Conservation (phyloP, 495 filamentous ascomycete species). For the Umbilicaria muhlenbergii region DNA sequence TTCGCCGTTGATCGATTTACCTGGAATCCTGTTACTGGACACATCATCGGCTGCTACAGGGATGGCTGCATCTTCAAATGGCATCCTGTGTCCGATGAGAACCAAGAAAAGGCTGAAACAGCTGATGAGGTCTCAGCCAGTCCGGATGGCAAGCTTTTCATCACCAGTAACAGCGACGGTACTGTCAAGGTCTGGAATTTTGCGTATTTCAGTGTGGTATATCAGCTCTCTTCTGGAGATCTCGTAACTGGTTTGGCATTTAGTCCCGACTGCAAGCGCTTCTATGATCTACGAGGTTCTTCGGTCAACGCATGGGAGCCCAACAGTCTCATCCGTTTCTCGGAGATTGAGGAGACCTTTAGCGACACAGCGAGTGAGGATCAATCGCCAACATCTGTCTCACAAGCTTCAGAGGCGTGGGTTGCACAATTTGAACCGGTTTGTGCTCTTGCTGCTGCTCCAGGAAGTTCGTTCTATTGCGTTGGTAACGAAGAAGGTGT, state of each 20-base stretch:
- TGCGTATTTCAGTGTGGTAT: constrained; percentile 10
- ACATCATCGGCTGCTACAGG: constrained; percentile 15
- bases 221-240: constrained; percentile 11
- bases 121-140: constrained; percentile 10
- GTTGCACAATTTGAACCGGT: not conserved
- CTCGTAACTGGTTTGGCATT: constrained; percentile 7
- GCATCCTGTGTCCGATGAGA: constrained; percentile 5
- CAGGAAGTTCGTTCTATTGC: not conserved
- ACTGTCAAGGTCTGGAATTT: constrained; percentile 14
- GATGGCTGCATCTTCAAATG: constrained; percentile 17
- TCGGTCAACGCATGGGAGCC: constrained; percentile 14
- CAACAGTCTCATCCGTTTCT: constrained; percentile 8
- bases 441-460: constrained; percentile 2
- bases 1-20: constrained; percentile 7
- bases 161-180: constrained; percentile 11
- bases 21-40: constrained; percentile 13
- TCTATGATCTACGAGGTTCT: constrained; percentile 12
- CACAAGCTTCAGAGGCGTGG: constrained; percentile 1
- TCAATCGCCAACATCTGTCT: not conserved
- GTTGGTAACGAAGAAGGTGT: constrained; percentile 2
- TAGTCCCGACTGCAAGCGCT: constrained; percentile 10
- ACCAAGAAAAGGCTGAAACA: constrained; percentile 3
- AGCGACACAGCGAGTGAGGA: constrained; percentile 5
- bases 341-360: constrained; percentile 1
- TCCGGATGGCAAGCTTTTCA: constrained; percentile 14